Percentiles rank a stretch among this genome's conserved stretches.
Evolutionary conservation across 768 basidiomycete genomes (phyloP).

Genomic region (Floccularia luteovirens): DNA sequence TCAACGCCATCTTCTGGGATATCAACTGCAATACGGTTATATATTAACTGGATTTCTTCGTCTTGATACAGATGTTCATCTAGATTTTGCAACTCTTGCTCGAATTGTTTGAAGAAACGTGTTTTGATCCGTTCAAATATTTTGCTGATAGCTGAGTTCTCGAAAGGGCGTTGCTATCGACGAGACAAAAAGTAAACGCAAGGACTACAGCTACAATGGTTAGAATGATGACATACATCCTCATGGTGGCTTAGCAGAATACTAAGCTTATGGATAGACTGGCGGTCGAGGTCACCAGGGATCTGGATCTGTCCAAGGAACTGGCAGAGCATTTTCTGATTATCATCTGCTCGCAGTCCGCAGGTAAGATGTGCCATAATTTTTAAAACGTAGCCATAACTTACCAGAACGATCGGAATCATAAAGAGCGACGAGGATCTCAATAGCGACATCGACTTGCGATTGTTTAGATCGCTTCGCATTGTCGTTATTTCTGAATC

Average conservation of each 20-base stretch:
- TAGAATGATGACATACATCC: constrained; percentile 25
- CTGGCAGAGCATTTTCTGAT: constrained; percentile 57
- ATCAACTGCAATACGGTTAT: constrained; percentile 33
- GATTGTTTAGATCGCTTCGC: constrained; percentile 11
- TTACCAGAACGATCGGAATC: constrained; percentile 39
- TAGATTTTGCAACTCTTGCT: constrained; percentile 29
- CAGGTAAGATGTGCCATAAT: background rate
- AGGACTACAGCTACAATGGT: no score
- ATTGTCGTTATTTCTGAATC: constrained; percentile 10
- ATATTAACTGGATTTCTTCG: constrained; percentile 34
- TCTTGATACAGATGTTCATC: constrained; percentile 26
- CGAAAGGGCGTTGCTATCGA: constrained; percentile 49
- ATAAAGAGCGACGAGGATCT: constrained; percentile 42
- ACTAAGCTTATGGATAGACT: constrained; percentile 36
- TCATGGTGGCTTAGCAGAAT: constrained; percentile 43
- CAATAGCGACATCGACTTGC: constrained; percentile 42
- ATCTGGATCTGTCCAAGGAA: constrained; percentile 55
- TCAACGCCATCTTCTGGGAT: constrained; percentile 16
- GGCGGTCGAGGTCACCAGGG: constrained; percentile 25
- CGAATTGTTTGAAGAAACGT: constrained; percentile 34
- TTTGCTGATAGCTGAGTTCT: constrained; percentile 45
- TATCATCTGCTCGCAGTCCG: constrained; percentile 33
- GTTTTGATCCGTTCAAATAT: constrained; percentile 47
- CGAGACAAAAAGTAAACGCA: constrained; percentile 1
- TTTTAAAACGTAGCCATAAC: constrained; percentile 4